Evolutionary conservation across 2,329 filamentous ascomycete genomes (phyloP), one percentile per base, ranked within the genome.

Genomic region (Thermomyces lanuginosus): DNA sequence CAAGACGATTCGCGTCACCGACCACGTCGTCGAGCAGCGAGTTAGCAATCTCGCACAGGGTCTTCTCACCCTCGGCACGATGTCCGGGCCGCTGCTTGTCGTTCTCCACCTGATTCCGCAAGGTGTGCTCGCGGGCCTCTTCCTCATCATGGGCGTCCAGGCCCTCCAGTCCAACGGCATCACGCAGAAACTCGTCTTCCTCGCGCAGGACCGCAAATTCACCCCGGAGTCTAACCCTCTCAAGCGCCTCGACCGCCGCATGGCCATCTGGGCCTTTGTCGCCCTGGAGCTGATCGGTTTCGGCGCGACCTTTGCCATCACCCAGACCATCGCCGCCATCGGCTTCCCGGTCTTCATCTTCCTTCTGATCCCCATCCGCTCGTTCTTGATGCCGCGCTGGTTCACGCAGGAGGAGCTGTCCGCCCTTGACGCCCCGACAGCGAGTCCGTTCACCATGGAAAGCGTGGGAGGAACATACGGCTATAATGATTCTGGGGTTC

Each of bases 131-230:
- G 79, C 78, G 0, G 79, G 79, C 0, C 63, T 86, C 14, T 86
- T 86, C 61, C 84, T 84, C 53, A 68, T 82, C 46, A 84, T 86
- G 79, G 79, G 78, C 21, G 63, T 80, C 33, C 76, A 84, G 53
- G 78, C 78, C 3, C 67, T 86, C 16, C 66, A 73, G 44, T 73
- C 57, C 13, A 86, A 86, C 45, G 78, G 78, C 12, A 80, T 86
- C 44, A 84, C 77, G 0, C 56, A 64, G 34, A 84, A 84, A 50
- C 47, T 84, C 6, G 47, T 81, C 12, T 84, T 79, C 48, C 61
- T 86, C 1, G 53, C 61, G 1, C 66, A 70, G 35, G 79, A 86
- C 50, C 56, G 49, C 24, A 46, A 60, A 4, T 58, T 83, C n/a
- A 80, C 74, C 0, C 43, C 59, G 0, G 55, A 42, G 0, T 53